Conservation (phyloP, 2,329 filamentous ascomycete species). For the Ophiostoma novo-ulmi region DNA sequence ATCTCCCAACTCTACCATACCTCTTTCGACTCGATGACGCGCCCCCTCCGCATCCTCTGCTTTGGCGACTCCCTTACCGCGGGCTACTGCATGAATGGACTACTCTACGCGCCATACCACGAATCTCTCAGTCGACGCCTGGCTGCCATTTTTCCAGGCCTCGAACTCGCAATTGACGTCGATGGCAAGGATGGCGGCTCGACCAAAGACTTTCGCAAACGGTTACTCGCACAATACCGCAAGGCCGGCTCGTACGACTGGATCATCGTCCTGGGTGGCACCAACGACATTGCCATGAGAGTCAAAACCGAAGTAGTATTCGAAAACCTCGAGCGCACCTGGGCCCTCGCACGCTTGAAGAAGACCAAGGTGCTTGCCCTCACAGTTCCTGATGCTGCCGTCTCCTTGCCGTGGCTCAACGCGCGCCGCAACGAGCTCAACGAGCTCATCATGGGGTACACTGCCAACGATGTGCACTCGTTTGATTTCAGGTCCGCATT, state of each 20-base stretch:
- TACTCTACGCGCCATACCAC: constrained; percentile 50
- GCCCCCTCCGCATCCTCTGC: constrained; percentile 52
- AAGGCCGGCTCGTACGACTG: constrained; percentile 46
- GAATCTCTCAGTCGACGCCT: constrained; percentile 41
- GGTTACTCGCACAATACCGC: constrained; percentile 26
- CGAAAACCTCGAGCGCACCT: constrained; percentile 45
- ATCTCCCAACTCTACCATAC: no score
- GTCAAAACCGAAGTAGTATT: constrained; percentile 42
- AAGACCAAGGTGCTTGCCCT: constrained; percentile 56
- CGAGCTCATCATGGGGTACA: constrained; percentile 46
- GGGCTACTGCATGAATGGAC: constrained; percentile 46
- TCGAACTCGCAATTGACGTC: constrained; percentile 30
- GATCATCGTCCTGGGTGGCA: constrained; percentile 59
- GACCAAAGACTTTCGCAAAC: constrained; percentile 28
- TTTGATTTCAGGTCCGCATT: constrained; percentile 54
- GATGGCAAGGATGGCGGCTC: constrained; percentile 32
- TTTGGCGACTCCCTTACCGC: constrained; percentile 61
- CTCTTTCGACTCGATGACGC: constrained; percentile 27
- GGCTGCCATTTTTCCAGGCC: constrained; percentile 41
- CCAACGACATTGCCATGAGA: constrained; percentile 54
- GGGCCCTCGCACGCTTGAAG: constrained; percentile 45
- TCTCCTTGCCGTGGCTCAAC: constrained; percentile 15
- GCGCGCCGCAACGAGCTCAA: constrained; percentile 42
- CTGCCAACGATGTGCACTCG: constrained; percentile 48
- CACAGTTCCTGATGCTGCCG: constrained; percentile 53